phyloP scores from a whole-genome alignment of 305 asterid genomes.

The Fraxinus dipetala region DNA sequence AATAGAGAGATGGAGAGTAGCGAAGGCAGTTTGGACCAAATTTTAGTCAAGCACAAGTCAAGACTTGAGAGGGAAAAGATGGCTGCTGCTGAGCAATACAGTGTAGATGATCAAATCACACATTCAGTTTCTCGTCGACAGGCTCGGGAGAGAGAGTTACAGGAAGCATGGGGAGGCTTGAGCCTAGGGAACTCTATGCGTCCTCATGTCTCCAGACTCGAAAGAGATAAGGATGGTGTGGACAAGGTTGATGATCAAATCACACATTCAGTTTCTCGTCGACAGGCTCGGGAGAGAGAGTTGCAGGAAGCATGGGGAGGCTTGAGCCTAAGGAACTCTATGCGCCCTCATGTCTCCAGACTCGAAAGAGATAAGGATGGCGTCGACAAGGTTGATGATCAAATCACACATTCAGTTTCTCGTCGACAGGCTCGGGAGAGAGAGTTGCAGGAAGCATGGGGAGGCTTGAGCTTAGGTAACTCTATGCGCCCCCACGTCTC shows the following conservation, averaged over 20 bases:
- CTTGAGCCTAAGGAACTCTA: neutral
- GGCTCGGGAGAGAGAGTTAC: slow-evolving; percentile 69
- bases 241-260: slow-evolving; percentile 16
- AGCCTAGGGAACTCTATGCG: neutral
- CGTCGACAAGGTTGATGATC: slow-evolving; percentile 13
- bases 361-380: slow-evolving; percentile 21
- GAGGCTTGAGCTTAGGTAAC: slow-evolving; percentile 27
- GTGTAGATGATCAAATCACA: slow-evolving; percentile 6
- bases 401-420: slow-evolving; percentile 41
- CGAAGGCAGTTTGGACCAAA: slow-evolving; percentile 64
- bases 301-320: slow-evolving; percentile 81
- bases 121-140: slow-evolving; percentile 54
- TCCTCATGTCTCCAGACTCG: neutral
- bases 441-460: slow-evolving; percentile 82
- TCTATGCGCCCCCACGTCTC: neutral
- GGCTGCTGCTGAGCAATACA: slow-evolving; percentile 27
- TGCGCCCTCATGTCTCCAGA: neutral
- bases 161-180: slow-evolving; percentile 75
- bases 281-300: slow-evolving; percentile 70
- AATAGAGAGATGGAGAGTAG: slow-evolving; percentile 27
- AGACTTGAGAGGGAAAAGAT: slow-evolving; percentile 62
- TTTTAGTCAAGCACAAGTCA: slow-evolving; percentile 60
- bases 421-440: slow-evolving; percentile 63
- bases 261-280: slow-evolving; percentile 48
- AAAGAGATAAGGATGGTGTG: slow-evolving; percentile 5